Evolutionary conservation across 768 basidiomycete genomes (phyloP).

Genomic region (Tylopilus sp.): DNA sequence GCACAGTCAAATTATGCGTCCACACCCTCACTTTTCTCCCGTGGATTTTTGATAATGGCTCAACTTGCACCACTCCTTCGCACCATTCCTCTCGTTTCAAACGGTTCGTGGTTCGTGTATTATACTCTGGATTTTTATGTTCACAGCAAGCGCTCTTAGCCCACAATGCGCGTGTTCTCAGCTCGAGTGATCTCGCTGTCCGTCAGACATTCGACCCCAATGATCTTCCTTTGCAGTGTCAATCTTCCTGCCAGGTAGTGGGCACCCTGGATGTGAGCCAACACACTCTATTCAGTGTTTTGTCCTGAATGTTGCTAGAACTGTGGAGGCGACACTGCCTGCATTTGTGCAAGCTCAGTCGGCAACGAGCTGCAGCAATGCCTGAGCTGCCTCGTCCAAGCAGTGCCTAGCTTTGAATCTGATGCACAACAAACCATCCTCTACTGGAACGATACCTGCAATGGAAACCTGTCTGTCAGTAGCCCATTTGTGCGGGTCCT

Average conservation of each 20-base stretch:
- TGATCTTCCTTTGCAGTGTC: background rate
- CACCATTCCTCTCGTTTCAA: background rate
- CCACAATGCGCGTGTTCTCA: no score
- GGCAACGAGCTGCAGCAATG: background rate
- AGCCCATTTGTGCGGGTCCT: background rate
- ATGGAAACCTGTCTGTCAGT: background rate
- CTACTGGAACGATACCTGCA: background rate
- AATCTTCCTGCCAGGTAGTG: background rate
- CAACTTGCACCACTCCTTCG: slow-evolving; percentile 18
- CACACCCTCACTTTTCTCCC: background rate
- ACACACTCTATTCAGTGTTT: background rate
- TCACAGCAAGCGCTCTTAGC: background rate
- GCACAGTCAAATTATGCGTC: background rate
- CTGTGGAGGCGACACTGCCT: background rate
- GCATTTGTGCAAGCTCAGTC: background rate
- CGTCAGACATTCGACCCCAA: background rate
- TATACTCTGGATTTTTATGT: background rate
- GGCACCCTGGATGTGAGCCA: background rate
- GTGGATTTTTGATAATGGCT: no score
- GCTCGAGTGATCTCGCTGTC: background rate
- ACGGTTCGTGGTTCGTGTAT: background rate
- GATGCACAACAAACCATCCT: background rate
- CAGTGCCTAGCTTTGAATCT: background rate
- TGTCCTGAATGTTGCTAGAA: background rate
- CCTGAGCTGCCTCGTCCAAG: background rate